These are phyloP conservation scores for Colletotrichum sojae DNA, from an alignment of 2,329 filamentous ascomycete genomes.

Conservation along the genomic window DNA sequence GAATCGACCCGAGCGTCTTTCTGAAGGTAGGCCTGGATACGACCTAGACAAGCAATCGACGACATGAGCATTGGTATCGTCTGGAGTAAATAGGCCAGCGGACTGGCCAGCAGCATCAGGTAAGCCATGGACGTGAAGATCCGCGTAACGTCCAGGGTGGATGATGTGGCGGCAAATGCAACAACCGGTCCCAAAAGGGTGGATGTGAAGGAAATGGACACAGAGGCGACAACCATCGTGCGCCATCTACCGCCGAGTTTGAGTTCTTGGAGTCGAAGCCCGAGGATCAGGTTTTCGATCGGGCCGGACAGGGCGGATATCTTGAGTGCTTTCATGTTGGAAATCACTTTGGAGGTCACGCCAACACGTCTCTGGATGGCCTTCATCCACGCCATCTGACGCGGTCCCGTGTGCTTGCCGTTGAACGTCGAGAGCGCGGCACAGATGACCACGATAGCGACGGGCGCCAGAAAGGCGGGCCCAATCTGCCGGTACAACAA, in stretches of 20 bases:
- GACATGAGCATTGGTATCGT: constrained; percentile 49
- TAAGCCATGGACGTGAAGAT: constrained; percentile 54
- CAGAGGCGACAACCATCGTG: constrained; percentile 41
- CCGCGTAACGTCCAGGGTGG: constrained; percentile 45
- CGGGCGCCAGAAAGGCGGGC: constrained; percentile 28
- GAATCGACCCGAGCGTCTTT: constrained; percentile 43
- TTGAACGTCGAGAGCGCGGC: not conserved
- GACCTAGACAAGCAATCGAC: constrained; percentile 49
- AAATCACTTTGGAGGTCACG: constrained; percentile 47
- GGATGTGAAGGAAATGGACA: constrained; percentile 52
- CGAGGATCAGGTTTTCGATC: constrained; percentile 50
- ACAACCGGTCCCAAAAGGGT: constrained; percentile 51
- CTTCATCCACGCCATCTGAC: constrained; percentile 45
- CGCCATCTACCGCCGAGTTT: constrained; percentile 47
- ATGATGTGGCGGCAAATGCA: constrained; percentile 50
- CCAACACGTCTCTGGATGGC: constrained; percentile 45
- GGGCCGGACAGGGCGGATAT: constrained; percentile 53
- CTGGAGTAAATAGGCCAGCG: constrained; percentile 51
- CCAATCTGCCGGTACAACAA: constrained; percentile 57
- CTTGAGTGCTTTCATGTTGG: constrained; percentile 56
- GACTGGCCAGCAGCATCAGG: constrained; percentile 50
- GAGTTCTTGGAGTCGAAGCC: constrained; percentile 52
- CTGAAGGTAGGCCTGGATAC: constrained; percentile 56
- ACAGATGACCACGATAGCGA: constrained; percentile 18
- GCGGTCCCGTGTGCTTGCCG: constrained; percentile 15